Base-by-base conservation (phyloP, 768 basidiomycete species). In the Trichaptum fuscoviolaceum region DNA sequence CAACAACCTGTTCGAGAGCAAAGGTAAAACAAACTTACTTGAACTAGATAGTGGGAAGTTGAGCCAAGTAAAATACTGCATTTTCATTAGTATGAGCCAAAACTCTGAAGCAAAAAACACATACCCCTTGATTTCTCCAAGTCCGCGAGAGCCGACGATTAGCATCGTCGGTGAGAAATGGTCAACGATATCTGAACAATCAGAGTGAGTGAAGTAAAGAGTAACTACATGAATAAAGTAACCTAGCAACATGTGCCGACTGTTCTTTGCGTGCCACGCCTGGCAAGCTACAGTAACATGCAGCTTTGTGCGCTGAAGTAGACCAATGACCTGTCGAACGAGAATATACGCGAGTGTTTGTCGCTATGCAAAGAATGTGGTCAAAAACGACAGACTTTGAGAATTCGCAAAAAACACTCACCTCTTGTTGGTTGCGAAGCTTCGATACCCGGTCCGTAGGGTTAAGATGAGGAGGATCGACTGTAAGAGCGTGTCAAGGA, bases 231-330 rank as follows among this genome's bases (percentile, higher is more conserved):
- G 52, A 63, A 52, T 82, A 64, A 24, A 23, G 3, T 18, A 25
- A 88, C 90, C 90, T 23, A 96, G 79, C 25, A 96, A 78, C 89
- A 96, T 95, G 73, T 95, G 93, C 25, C 93, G 79, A 1, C 90
- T 83, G 73, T 96, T 96, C 81, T 96, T 97, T n/a, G 96, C 94
- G 70, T 99, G 96, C 86, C 96, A 92, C 30, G 96, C 95, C 77
- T 99, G 95, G 75, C 96, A 99, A 3, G 87, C 82, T 52, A 99
- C 86, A 0, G 87, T 88, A 30, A 97, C 92, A 68, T 98, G 88
- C 65, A 99, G 80, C 66, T 83, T 85, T 0, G 97, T 99, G 25
- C 97, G 89, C 76, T 97, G 95, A 42, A 99, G 82, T 18, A 99
- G 83, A 15, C 90, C 85, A 0, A 92, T 96, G 3, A 89, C 93